These are phyloP conservation scores for Trichoderma sp. DNA, from an alignment of 2,329 filamentous ascomycete genomes.

Conservation along the genomic window DNA sequence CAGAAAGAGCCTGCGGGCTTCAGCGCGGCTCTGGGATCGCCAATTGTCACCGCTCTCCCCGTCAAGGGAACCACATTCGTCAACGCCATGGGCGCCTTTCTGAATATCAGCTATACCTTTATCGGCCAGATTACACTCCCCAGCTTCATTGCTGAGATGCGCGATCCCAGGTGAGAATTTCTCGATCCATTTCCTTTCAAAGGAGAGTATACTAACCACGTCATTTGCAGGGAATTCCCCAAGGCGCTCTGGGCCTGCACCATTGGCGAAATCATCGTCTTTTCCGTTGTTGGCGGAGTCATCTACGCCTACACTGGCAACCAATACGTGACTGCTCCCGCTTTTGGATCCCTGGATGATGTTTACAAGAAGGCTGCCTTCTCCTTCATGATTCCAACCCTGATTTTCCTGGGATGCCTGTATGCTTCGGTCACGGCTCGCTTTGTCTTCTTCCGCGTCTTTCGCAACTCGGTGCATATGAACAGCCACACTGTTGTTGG, in stretches of 20 bases:
- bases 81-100: constrained; percentile 79
- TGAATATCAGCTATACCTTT: constrained; percentile 96
- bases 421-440: constrained; percentile 89
- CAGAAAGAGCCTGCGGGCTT: constrained; percentile 75
- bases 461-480: constrained; percentile 78
- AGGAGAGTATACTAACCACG: constrained; percentile 37
- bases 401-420: constrained; percentile 88
- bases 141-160: constrained; percentile 96
- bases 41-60: constrained; percentile 70
- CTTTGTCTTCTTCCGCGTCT: constrained; percentile 90
- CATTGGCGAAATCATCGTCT: constrained; percentile 83
- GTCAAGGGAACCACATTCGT: constrained; percentile 77
- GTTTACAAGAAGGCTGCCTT: constrained; percentile 87
- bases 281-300: constrained; percentile 78
- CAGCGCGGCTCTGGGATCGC: constrained; percentile 60
- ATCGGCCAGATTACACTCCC: constrained; percentile 94
- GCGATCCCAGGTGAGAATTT: constrained; percentile 53
- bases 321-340: constrained; percentile 85
- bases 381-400: constrained; percentile 92
- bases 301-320: constrained; percentile 88
- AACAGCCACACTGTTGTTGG: constrained; percentile 78
- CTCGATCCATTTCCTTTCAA: neutral
- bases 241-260: constrained; percentile 93
- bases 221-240: constrained; percentile 73
- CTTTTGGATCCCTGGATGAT: constrained; percentile 80